Evolutionary conservation across 306 rosid species (phyloP).

Genomic region (Vigna trinervia): DNA sequence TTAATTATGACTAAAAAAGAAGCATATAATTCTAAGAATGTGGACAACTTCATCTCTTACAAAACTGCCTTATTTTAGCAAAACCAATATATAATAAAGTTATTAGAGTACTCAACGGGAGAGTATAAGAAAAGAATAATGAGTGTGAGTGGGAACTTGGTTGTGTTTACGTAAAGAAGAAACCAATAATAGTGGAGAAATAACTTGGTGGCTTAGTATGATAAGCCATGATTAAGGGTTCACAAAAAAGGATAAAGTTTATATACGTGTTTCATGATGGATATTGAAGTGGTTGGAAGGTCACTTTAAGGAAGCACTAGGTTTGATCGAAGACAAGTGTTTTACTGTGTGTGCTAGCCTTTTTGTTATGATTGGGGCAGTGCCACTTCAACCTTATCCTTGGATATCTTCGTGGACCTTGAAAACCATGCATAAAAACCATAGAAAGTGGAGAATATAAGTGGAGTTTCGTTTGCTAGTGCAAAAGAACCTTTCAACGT

Average conservation of each 20-base stretch:
- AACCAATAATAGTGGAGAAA: slow-evolving; percentile 17
- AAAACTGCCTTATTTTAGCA: slow-evolving; percentile 10
- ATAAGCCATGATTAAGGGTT: slow-evolving; percentile 36
- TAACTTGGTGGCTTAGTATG: slow-evolving; percentile 32
- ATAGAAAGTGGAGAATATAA: background rate
- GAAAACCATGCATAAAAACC: background rate
- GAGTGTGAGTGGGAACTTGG: slow-evolving; percentile 6
- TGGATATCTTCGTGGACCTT: background rate
- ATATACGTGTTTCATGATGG: background rate
- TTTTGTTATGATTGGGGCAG: slow-evolving; percentile 14
- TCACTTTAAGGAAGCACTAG: slow-evolving; percentile 44
- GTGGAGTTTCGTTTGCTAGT: slow-evolving; percentile 32
- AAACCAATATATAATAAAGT: slow-evolving; percentile 6
- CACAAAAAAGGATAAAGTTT: slow-evolving; percentile 37
- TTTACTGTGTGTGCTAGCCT: slow-evolving; percentile 29
- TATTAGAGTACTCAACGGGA: background rate
- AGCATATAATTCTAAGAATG: too few species aligned
- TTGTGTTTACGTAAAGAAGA: slow-evolving; percentile 35
- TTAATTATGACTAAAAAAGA: too few species aligned
- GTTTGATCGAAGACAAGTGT: slow-evolving; percentile 40
- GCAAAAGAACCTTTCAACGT: slow-evolving; percentile 31
- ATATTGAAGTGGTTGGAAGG: slow-evolving; percentile 42
- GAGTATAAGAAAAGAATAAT: background rate
- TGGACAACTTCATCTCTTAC: background rate
- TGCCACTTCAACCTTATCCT: slow-evolving; percentile 43